Evolutionary conservation across 176 grass and related monocot genomes (phyloP).

Genomic region (Triticum urartu): DNA sequence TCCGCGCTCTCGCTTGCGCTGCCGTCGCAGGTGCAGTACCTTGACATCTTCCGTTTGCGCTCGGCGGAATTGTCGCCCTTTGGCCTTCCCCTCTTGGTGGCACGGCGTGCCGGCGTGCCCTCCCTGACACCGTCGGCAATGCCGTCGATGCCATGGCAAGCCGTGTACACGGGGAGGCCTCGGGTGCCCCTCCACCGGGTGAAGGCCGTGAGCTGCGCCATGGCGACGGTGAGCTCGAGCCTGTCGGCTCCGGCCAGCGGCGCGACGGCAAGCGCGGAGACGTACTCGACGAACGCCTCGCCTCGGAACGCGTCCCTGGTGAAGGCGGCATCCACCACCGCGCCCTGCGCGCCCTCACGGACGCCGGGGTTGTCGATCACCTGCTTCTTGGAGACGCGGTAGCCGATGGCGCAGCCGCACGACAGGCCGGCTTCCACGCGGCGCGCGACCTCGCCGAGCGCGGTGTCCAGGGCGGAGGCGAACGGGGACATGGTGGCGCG

Average conservation of each 20-base stretch:
- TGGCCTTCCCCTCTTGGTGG: conserved; percentile 25
- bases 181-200: conserved; percentile 44
- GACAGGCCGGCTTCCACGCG: conserved; percentile 39
- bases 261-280: conserved; percentile 46
- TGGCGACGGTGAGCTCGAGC: conserved; percentile 59
- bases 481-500: conserved; percentile 27
- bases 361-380: conserved; percentile 69
- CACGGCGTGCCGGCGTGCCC: neutral
- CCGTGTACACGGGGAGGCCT: conserved; percentile 47
- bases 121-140: neutral
- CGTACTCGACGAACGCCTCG: conserved; percentile 42
- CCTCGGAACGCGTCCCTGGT: conserved; percentile 43
- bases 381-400: conserved; percentile 10
- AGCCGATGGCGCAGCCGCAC: conserved; percentile 35
- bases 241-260: conserved; percentile 37
- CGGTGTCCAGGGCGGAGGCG: conserved; percentile 43
- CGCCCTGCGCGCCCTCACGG: conserved; percentile 22
- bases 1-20: neutral
- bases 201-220: conserved; percentile 67
- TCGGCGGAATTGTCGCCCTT: neutral
- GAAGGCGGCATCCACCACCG: conserved; percentile 36
- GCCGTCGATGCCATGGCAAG: conserved; percentile 17
- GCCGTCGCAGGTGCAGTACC: neutral
- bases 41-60: conserved; percentile 4
- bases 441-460: conserved; percentile 58